Base-by-base conservation (phyloP, 2,329 filamentous ascomycete genomes). In the Endoconidiophora polonica region DNA sequence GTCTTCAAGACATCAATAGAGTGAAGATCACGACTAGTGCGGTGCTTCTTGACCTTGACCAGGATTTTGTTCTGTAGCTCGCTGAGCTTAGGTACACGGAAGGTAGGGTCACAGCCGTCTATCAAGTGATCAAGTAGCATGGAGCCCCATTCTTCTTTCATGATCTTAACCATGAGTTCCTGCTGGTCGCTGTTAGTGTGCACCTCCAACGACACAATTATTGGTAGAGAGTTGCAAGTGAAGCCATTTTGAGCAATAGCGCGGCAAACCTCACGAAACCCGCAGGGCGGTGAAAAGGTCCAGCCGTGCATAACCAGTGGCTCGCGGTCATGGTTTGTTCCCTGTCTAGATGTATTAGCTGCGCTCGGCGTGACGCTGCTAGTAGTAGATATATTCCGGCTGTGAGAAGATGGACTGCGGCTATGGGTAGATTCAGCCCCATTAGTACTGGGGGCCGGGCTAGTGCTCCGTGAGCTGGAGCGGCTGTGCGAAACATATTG, bases 131-230 rank as follows among this genome's bases (percentile, higher is more conserved):
- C 79, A 9, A 95, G 70, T 4, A 96, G 70, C 58, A 83, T 66
- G 0, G 76, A 79, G 39, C 73, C 75, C 87, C 88, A 98, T 55
- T 85, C 82, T 57, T 94, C 79, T 56, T 79, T 79, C 83, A 98
- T 95, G 55, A 96, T 94, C 50, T 84, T 76, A 9, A 94, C 88
- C 85, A 96, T 95, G 46, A 83, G 74, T 55, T 86, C 79, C 63
- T 98, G 91, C 63, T 96, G 90, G 48, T 84, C 77, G 1, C 73
- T 68, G 54, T 81, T 77, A 12, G 86, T 82, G 62, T 96, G 90
- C 0, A 96, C 85, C 64, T 98, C 91, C 4, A 96, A 72, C 61
- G 87, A 94, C 56, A 96, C 77, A 52, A 96, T 93, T 38, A 98
- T 69, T 0, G 91, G 91, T 18, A 94, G 69, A 48, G 83, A 75